Percentiles rank a stretch among this genome's conserved stretches.
Evolutionary conservation across 2,329 filamentous ascomycete genomes (phyloP).

Genomic region (Claviceps capensis): DNA sequence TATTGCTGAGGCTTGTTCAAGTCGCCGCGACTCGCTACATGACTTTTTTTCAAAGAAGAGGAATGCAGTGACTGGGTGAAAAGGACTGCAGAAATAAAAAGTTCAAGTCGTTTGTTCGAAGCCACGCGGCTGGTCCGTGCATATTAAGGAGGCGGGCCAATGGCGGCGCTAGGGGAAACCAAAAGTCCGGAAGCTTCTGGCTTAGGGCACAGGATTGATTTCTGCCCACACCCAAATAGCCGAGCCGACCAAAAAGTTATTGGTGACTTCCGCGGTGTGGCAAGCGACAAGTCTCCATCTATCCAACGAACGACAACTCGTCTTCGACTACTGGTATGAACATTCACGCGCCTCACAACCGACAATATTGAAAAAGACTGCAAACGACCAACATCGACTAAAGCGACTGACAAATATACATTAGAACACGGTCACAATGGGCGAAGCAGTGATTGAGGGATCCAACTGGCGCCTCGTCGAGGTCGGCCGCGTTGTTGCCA

Average conservation of each 20-base stretch:
- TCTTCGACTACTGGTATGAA: slow-evolving; percentile 27
- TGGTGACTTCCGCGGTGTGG: slow-evolving; percentile 23
- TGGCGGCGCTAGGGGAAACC: slow-evolving; percentile 13
- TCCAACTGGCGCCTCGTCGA: slow-evolving; percentile 92
- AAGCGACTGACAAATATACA: slow-evolving; percentile 19
- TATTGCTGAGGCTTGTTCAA: neutral
- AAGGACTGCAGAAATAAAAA: neutral
- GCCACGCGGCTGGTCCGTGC: slow-evolving; percentile 1
- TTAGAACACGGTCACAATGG: slow-evolving; percentile 58
- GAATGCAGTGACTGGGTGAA: fast-evolving
- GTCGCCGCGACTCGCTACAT: neutral
- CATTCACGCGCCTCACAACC: slow-evolving; percentile 9
- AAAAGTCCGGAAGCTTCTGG: slow-evolving; percentile 19
- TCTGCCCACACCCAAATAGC: slow-evolving; percentile 25
- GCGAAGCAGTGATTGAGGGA: slow-evolving; percentile 68
- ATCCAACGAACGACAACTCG: slow-evolving; percentile 23
- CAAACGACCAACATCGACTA: slow-evolving; percentile 2
- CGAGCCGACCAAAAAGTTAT: slow-evolving; percentile 28
- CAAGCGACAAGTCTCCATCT: slow-evolving; percentile 22
- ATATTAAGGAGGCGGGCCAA: neutral
- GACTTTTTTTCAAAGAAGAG: neutral
- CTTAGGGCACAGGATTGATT: slow-evolving; percentile 29
- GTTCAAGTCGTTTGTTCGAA: neutral
- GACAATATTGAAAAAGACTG: neutral
- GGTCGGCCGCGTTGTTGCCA: slow-evolving; percentile 92